Evolutionary conservation across 2,329 filamentous ascomycete genomes (phyloP), one percentile per base, ranked within the genome.

Genomic region (Eutypa lata): DNA sequence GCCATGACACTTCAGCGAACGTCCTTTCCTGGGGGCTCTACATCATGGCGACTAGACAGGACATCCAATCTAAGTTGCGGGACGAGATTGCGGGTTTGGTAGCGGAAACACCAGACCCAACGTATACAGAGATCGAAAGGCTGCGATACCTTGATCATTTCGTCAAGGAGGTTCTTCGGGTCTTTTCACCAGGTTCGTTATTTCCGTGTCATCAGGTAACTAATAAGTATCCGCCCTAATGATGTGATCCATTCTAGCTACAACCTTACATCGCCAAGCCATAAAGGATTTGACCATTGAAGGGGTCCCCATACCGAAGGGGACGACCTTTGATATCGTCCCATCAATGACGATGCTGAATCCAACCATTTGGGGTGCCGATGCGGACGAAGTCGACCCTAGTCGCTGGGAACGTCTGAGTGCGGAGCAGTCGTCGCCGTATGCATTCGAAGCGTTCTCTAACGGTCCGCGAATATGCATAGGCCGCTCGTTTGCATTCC

Each of bases 1-100:
- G 71, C 0, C 70, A 73, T 28, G 70, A 73, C 48, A 72, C 71
- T 0, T 72, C 67, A 1, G 69, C 71, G 2, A 62, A 62, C 2
- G 57, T 65, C 0, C 54, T 73, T 1, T 62, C 64, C 1, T 73
- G 71, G 70, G 60, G 63, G 0, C 61, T 65, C 1, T 69, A 71
- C 16, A 56, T 65, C 13, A 50, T 74, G 21, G 61, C 65, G 4
- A 57, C 64, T 24, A 57, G 69, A 21, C 64, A 63, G 2, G 53
- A 61, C 3, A 61, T 71, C 1, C 69, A 73, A 26, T 42, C 62
- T 2, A 63, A 62, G 1, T 58, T 74, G 0, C 61, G 71, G 1
- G 40, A 61, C 2, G 72, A 75, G 28, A 65, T 74, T 26, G 50
- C 55, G 5, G 62, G 24, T 16, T 8, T 56, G 18, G 31, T 49